Evolutionary conservation across 345 rosid species (phyloP).

Genomic region (Zanthoxylum bungeanum): DNA sequence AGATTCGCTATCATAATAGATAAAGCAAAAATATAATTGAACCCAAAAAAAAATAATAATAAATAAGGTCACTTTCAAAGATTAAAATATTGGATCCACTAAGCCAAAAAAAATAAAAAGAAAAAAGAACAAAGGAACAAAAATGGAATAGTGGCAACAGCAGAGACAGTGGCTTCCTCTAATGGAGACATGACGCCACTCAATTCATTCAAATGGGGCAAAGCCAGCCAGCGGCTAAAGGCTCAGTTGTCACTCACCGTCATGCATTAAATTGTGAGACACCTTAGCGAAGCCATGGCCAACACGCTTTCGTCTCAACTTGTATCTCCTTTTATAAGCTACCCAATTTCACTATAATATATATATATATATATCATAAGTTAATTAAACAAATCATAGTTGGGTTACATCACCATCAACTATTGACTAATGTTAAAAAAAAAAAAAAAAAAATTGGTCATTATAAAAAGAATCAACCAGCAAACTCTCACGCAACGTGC

Average conservation of each 20-base stretch:
- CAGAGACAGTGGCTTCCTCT: slow-evolving; percentile 17
- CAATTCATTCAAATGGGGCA: too few species aligned
- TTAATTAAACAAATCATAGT: not conserved
- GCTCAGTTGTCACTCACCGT: not conserved
- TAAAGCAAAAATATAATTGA: not conserved
- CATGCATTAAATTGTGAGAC: not conserved
- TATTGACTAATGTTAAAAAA: not conserved
- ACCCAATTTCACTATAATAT: too few species aligned
- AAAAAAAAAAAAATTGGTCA: too few species aligned
- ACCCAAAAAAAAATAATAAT: not conserved
- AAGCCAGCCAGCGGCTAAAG: too few species aligned
- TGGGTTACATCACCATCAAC: not conserved
- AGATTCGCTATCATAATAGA: not conserved
- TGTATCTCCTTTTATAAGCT: not conserved
- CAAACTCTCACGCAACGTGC: not conserved
- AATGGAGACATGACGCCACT: slow-evolving; percentile 9
- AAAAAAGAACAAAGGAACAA: not conserved
- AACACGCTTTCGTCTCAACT: slow-evolving; percentile 25
- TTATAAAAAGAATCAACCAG: not conserved
- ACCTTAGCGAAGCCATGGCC: slow-evolving; percentile 17
- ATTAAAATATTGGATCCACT: not conserved
- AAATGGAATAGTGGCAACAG: too few species aligned
- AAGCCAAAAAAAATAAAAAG: not conserved
- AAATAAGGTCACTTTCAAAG: slow-evolving; percentile 2
- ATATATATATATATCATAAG: too few species aligned